phyloP scores from a whole-genome alignment of 1,284 basidiomycete species.

The Papiliotrema terrestris region DNA sequence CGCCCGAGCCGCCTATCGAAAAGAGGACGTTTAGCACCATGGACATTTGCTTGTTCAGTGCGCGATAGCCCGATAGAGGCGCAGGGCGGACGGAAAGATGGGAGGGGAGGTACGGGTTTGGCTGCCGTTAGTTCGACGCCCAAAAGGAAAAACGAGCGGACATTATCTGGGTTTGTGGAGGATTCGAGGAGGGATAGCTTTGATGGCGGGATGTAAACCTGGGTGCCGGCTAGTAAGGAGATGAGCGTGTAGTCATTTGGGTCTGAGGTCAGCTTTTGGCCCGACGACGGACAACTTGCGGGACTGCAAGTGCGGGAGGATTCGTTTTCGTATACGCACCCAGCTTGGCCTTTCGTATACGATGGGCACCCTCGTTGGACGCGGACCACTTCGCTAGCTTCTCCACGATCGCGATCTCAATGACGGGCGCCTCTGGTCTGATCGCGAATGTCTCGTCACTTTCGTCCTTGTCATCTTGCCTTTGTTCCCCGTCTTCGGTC shows the following conservation, averaged over 20 bases:
- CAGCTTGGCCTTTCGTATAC: slow-evolving; percentile 7
- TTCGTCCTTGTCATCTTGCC: neutral
- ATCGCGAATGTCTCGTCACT: neutral
- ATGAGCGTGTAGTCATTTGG: slow-evolving; percentile 26
- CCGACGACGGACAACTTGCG: neutral
- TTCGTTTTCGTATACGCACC: slow-evolving; percentile 7
- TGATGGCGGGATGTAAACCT: slow-evolving; percentile 33
- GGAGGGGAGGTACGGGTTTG: slow-evolving; percentile 34
- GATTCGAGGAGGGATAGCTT: slow-evolving; percentile 20
- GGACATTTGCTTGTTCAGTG: slow-evolving; percentile 25
- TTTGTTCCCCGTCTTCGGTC: neutral
- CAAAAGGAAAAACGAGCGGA: slow-evolving; percentile 1
- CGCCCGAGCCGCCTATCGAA: slow-evolving; percentile 35
- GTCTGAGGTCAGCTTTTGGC: slow-evolving; percentile 19
- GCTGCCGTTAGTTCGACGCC: slow-evolving; percentile 12
- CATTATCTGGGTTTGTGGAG: slow-evolving; percentile 20
- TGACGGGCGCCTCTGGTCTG: slow-evolving; percentile 6
- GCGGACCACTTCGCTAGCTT: slow-evolving; percentile 14
- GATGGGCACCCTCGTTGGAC: neutral
- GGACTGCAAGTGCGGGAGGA: neutral
- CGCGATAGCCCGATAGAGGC: slow-evolving; percentile 29
- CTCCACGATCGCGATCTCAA: slow-evolving; percentile 19
- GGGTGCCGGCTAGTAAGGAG: slow-evolving; percentile 36
- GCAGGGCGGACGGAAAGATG: slow-evolving; percentile 31
- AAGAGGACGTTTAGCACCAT: slow-evolving; percentile 42